Base-by-base conservation (phyloP, 192 early-diverging fungal species). In the Chytriomyces confervae region DNA sequence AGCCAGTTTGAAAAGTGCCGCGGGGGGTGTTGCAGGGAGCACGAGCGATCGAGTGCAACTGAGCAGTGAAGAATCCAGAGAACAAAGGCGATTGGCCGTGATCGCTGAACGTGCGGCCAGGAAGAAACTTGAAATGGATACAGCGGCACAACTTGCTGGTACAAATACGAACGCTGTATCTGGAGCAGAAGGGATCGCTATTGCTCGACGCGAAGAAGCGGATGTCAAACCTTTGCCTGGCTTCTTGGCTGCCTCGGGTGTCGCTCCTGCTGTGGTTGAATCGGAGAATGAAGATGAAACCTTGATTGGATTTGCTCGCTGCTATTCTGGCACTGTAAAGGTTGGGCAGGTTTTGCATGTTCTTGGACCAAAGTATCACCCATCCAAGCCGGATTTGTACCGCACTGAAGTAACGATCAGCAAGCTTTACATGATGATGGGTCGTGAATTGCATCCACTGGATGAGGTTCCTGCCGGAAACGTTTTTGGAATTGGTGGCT, bases 391-490 rank as follows among this genome's bases (percentile, higher is more conserved):
- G 20, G 66, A 76, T 5, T 66, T 69, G n/a, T 69, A 85, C 74
- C 77, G 78, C 7, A 88, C 91, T 44, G 88, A 95, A 78, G 84
- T 97, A 27, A 91, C 82, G 0, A 89, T 98, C 46, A 81, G 92
- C 49, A 87, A 85, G 47, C 83, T 99, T 51, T 99, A 95, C 65
- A 86, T 99, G 87, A 89, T 98, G 82, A 99, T 99, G 98, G 98
- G 98, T 6, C 87, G 95, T 43, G 98, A 99, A 57, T 82, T 99
- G 65, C 91, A 94, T 75, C 84, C 84, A 20, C 75, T 99, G 75
- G 82, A 89, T 10, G 88, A 92, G 75, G 98, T 97, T 0, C 91
- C 94, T 0, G 98, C 98, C 10, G 98, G 98, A 9, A 97, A 97
- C 82, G 92, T 98, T 5, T 97, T 98, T 87, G 98, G 94, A 29